Evolutionary conservation across 2,329 filamentous ascomycete genomes (phyloP), one percentile per base, ranked within the genome.

Genomic region (Trichophyton equinum): DNA sequence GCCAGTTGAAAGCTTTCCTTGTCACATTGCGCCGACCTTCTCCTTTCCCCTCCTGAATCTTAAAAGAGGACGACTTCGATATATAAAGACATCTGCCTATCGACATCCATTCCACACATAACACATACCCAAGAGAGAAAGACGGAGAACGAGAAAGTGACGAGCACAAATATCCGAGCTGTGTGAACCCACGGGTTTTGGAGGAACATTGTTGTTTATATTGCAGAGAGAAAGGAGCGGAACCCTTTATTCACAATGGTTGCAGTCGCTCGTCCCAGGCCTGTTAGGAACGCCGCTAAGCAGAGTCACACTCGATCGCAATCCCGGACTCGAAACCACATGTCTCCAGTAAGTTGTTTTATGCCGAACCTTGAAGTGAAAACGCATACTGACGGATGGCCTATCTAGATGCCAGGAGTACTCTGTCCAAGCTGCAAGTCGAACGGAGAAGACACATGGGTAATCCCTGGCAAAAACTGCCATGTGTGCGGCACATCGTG

Each of bases 391-490:
- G 20, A 47, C 4, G 44, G 20, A 25, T 20, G n/a, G 11, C 33
- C 11, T 13, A 47, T 33, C 51, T 62, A 77, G 75, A 76, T 77
- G 75, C 74, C 75, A n/a, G 75, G 75, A 62, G 71, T 75, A 20
- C 70, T 71, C 33, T 77, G 75, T 62, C 74, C 74, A 33, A 73
- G 64, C 18, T 77, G 75, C 61, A 61, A 66, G 57, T 63, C 62
- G 2, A 60, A 69, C 5, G 74, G 74, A 25, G 66, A 72, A 59
- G 74, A 76, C 64, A 68, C 70, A 25, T 77, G 75, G 75, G 75
- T 77, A 2, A 77, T 77, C 60, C 75, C 75, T 4, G 75, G 75
- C n/a, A 77, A 76, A 62, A 70, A 72, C 63, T 77, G 75, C 62
- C 75, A 76, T 64, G 66, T 73, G 46, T 77, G 75, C 60, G 71